Evolutionary conservation across 495 filamentous ascomycete genomes (phyloP).

Genomic region (Podospora appendiculata): DNA sequence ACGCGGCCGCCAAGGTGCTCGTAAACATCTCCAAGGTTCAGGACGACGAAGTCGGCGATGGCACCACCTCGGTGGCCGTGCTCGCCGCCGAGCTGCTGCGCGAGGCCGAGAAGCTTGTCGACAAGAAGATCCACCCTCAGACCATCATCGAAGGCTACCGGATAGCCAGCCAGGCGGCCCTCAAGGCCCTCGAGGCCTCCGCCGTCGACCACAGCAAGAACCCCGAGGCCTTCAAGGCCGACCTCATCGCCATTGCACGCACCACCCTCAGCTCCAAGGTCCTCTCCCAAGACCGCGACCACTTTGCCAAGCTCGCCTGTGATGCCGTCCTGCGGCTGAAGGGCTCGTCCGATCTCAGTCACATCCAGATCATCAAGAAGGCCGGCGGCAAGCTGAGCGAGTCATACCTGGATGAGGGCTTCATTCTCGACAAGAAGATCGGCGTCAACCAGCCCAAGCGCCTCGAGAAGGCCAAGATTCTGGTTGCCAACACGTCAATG

Average conservation of each 20-base stretch:
- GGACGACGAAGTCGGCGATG: slow-evolving; percentile 96
- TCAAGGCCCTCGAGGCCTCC: slow-evolving; percentile 71
- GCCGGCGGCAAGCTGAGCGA: slow-evolving; percentile 94
- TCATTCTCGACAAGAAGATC: slow-evolving; percentile 98
- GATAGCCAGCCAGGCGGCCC: slow-evolving; percentile 85
- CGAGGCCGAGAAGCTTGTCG: slow-evolving; percentile 93
- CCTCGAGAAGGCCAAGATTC: slow-evolving; percentile 94
- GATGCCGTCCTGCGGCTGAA: slow-evolving; percentile 88
- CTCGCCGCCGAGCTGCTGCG: slow-evolving; percentile 90
- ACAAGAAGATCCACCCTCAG: slow-evolving; percentile 97
- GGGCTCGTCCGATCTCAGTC: slow-evolving; percentile 88
- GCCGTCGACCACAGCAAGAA: slow-evolving; percentile 87
- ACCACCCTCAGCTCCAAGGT: slow-evolving; percentile 99
- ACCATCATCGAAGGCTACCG: slow-evolving; percentile 99
- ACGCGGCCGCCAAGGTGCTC: slow-evolving; percentile 92
- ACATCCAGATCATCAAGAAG: slow-evolving; percentile 99
- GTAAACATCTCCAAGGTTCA: slow-evolving; percentile 99
- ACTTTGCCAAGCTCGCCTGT: slow-evolving; percentile 85
- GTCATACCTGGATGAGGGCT: slow-evolving; percentile 95
- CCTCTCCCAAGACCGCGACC: slow-evolving; percentile 83
- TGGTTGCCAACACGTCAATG: slow-evolving; percentile 97
- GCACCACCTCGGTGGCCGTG: slow-evolving; percentile 79
- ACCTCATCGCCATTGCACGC: slow-evolving; percentile 82
- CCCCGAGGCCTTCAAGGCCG: slow-evolving; percentile 74
- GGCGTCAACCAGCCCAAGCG: slow-evolving; percentile 97